Evolutionary conservation across 805 yeast genomes (phyloP), one percentile per base, ranked within the genome.

Genomic region (Candida oleophila): DNA sequence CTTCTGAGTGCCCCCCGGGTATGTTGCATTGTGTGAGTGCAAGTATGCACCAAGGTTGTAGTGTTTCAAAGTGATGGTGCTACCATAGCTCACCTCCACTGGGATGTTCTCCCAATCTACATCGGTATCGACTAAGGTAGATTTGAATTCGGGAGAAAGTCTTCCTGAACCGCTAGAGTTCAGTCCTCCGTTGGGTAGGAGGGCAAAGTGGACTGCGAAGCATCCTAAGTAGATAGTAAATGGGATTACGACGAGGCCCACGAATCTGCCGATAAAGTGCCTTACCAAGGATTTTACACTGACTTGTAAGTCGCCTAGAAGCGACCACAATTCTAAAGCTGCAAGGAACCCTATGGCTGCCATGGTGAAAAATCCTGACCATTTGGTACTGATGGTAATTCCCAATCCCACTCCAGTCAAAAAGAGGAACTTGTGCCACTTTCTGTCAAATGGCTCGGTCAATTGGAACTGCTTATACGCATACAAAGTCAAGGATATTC

Each of bases 31-130:
- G 62, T 89, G 92, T 1, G 96, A 87, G 63, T 89, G 96, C 50
- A 92, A 68, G 61, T 89, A 92, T 1, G 84, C 84, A 18, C 94
- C 96, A 44, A 81, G 59, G 45, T 79, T 75, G 22, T 67, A 59
- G 62, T 92, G 96, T 52, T 92, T 83, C 28, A 92, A 52, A 16
- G 87, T 78, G 20, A 92, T 74, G 0, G 80, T 72, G 40, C 91
- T 80, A 9, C 96, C 97, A 62, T 70, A 83, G 8, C 82, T 77
- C 1, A 91, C 82, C 37, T 81, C 82, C n/a, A 82, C 82, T 18
- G 89, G 85, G 35, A 76, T 56, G 25, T 56, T 65, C 33, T 58
- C 51, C 12, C 66, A 47, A 3, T 65, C 49, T 16, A 65, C 66
- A 11, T 20, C 39, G 12, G 7, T 11, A 22, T 65, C 62, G 38